phyloP scores from a whole-genome alignment of 2,329 filamentous ascomycete genomes.

The Diaporthe citri region DNA sequence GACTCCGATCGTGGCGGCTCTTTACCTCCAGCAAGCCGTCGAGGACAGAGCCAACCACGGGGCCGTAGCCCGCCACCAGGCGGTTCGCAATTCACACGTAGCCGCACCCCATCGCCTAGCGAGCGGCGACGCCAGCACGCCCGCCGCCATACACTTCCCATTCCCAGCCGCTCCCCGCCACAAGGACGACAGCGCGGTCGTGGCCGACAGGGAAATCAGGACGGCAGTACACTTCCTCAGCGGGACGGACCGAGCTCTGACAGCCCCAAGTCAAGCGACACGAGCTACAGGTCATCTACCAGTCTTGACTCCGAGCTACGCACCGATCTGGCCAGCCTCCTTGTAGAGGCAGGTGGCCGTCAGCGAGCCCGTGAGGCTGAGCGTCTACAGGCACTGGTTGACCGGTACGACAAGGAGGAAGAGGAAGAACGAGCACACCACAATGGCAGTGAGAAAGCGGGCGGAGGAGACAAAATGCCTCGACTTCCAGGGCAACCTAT shows the following conservation, averaged over 20 bases:
- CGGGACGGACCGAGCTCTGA: neutral
- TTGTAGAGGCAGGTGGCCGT: neutral
- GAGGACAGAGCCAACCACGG: neutral
- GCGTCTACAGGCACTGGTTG: constrained; percentile 25
- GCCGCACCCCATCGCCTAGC: neutral
- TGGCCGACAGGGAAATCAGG: neutral
- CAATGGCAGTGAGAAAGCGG: neutral
- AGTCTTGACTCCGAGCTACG: constrained; percentile 30
- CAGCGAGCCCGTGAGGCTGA: constrained; percentile 6
- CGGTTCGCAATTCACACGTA: neutral
- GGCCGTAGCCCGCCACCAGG: constrained; percentile 15
- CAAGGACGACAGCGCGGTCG: neutral
- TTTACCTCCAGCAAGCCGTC: neutral
- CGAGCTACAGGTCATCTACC: constrained; percentile 23
- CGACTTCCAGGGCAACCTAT: constrained; percentile 1
- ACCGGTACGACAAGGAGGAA: constrained; percentile 16
- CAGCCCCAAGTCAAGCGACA: neutral
- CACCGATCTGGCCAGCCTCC: constrained; percentile 16
- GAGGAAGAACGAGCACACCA: neutral
- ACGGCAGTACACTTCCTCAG: neutral
- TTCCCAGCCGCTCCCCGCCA: neutral
- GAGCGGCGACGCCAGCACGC: neutral
- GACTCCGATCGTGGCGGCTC: constrained; percentile 25
- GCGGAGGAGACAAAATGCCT: neutral
- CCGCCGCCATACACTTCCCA: neutral